Evolutionary conservation across 225 moss, liverwort and hornwort genomes (phyloP).

Genomic region (Marchantia polymorpha): DNA sequence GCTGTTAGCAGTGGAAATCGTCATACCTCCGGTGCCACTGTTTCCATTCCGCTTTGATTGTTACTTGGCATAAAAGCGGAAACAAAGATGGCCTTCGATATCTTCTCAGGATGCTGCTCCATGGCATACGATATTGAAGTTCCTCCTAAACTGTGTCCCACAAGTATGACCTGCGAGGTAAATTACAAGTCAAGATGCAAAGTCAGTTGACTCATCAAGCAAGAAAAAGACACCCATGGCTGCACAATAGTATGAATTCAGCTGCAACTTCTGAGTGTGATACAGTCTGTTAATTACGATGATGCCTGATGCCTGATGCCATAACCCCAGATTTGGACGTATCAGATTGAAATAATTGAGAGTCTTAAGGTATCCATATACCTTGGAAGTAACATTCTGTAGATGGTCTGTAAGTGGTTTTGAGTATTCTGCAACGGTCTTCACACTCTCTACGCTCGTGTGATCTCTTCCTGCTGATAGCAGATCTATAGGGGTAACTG

Average conservation of each 20-base stretch:
- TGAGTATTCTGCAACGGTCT: background rate
- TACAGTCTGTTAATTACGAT: too few relatives aligned
- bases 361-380: background rate
- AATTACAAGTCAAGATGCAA: too few relatives aligned
- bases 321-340: too few relatives aligned
- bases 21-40: background rate
- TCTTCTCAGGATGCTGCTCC: constrained; percentile 50
- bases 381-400: background rate
- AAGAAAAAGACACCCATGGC: too few relatives aligned
- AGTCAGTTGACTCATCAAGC: too few relatives aligned
- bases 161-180: constrained; percentile 39
- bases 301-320: too few relatives aligned
- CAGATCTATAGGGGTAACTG: background rate
- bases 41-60: constrained; percentile 1
- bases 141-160: constrained; percentile 66
- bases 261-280: too few relatives aligned
- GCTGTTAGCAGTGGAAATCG: too few relatives aligned
- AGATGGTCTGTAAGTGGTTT: background rate
- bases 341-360: too few relatives aligned
- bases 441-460: background rate
- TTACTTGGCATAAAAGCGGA: constrained; percentile 43
- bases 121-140: constrained; percentile 45
- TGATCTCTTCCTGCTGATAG: background rate
- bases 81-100: constrained; percentile 46
- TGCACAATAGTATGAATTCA: too few relatives aligned